phyloP scores from a whole-genome alignment of 345 rosid genomes.

The Camelina hispida region DNA sequence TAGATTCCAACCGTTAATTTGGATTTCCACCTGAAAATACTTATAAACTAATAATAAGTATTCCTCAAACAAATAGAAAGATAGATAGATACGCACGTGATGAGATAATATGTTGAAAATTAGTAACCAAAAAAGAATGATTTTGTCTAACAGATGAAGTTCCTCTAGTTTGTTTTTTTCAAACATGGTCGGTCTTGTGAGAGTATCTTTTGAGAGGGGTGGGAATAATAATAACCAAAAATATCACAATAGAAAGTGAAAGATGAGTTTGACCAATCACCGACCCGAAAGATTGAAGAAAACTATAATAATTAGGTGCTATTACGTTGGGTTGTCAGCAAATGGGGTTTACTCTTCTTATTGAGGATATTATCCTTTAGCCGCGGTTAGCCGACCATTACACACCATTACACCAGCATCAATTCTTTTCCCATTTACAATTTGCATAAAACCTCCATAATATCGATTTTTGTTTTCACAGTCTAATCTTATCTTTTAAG shows the following conservation, averaged over 20 bases:
- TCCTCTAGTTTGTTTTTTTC: background rate
- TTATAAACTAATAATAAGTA: too few relatives aligned
- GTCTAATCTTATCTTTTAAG: conserved; percentile 14
- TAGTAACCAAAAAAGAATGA: conserved; percentile 21
- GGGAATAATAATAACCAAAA: conserved; percentile 30
- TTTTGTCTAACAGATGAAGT: conserved; percentile 11
- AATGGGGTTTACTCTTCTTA: conserved; percentile 25
- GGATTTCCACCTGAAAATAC: too few relatives aligned
- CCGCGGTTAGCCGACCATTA: conserved; percentile 46
- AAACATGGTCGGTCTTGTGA: conserved; percentile 41
- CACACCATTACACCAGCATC: conserved; percentile 15
- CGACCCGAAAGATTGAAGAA: conserved; percentile 18
- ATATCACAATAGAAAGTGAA: conserved; percentile 34
- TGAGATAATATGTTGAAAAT: conserved; percentile 31
- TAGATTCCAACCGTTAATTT: too few relatives aligned
- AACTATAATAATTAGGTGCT: background rate
- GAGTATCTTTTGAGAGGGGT: conserved; percentile 15
- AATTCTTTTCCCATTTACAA: background rate
- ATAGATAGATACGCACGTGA: conserved; percentile 26
- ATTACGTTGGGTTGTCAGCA: conserved; percentile 16
- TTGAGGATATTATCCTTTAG: conserved; percentile 34
- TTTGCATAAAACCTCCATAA: conserved; percentile 7
- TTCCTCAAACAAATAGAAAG: background rate
- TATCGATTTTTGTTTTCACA: background rate
- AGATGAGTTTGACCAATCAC: conserved; percentile 42